Percentiles rank a stretch among this genome's conserved stretches.
These are phyloP conservation scores for Carallia pectinifolia DNA, from an alignment of 345 rosid species.

Conservation along the genomic window DNA sequence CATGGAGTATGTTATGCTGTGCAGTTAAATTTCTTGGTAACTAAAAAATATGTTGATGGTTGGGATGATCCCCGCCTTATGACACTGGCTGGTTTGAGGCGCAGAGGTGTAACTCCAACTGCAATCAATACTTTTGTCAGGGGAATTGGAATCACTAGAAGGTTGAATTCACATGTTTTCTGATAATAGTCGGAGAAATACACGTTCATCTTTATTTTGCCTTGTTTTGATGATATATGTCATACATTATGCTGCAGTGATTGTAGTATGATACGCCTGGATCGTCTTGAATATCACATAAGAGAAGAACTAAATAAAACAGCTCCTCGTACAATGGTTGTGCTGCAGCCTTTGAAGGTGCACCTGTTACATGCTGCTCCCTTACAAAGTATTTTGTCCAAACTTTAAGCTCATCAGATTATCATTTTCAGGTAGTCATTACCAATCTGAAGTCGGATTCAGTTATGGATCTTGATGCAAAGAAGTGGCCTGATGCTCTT, in stretches of 20 bases:
- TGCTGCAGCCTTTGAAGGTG: slow-evolving; percentile 90
- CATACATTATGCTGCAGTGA: slow-evolving; percentile 53
- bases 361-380: slow-evolving; percentile 12
- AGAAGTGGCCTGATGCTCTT: slow-evolving; percentile 90
- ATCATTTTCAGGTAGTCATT: slow-evolving; percentile 54
- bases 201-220: slow-evolving; percentile 4
- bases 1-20: slow-evolving; percentile 15
- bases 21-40: slow-evolving; percentile 84
- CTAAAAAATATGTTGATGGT: slow-evolving; percentile 82
- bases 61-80: slow-evolving; percentile 99
- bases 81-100: slow-evolving; percentile 91
- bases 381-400: neutral
- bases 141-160: slow-evolving; percentile 94
- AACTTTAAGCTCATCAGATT: neutral
- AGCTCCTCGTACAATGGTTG: slow-evolving; percentile 80
- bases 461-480: slow-evolving; percentile 75
- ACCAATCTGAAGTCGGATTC: slow-evolving; percentile 67
- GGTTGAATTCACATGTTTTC: slow-evolving; percentile 40
- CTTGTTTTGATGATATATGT: slow-evolving; percentile 6
- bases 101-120: slow-evolving; percentile 87
- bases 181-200: neutral
- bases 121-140: slow-evolving; percentile 86
- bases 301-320: slow-evolving; percentile 93
- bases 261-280: slow-evolving; percentile 75
- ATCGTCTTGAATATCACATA: slow-evolving; percentile 91